Percentiles rank a stretch among this genome's conserved stretches.
These are phyloP conservation scores for Talaromyces sp. DNA, from an alignment of 2,329 filamentous ascomycete species.

Conservation along the genomic window DNA sequence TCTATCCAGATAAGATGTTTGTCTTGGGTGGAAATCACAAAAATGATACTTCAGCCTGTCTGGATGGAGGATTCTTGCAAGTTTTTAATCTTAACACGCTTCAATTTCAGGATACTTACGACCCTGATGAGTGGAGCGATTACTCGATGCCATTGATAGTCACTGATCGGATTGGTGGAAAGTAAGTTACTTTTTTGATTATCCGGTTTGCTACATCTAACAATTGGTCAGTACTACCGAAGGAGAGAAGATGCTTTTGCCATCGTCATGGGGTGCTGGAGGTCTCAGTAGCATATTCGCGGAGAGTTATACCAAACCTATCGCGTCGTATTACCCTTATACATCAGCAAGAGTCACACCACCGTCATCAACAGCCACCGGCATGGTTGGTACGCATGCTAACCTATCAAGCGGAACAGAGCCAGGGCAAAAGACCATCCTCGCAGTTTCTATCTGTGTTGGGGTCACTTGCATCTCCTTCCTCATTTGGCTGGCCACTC, in stretches of 20 bases:
- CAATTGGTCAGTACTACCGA: constrained; percentile 29
- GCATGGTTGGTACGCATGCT: not conserved
- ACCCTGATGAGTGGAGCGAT: constrained; percentile 29
- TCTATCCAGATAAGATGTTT: constrained; percentile 50
- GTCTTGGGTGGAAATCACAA: constrained; percentile 34
- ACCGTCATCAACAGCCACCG: not conserved
- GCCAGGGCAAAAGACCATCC: not conserved
- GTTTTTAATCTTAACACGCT: constrained; percentile 39
- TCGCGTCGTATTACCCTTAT: constrained; percentile 62
- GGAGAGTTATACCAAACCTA: constrained; percentile 52
- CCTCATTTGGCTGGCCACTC: not conserved
- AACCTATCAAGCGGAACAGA: not conserved
- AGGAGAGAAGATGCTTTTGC: constrained; percentile 27
- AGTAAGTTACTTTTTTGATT: constrained; percentile 23
- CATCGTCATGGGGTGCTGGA: constrained; percentile 46
- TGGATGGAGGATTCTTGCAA: constrained; percentile 54
- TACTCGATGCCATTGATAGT: constrained; percentile 32
- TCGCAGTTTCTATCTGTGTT: not conserved
- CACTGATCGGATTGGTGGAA: constrained; percentile 33
- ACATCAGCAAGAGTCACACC: not conserved
- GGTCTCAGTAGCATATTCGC: constrained; percentile 54
- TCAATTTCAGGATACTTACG: constrained; percentile 30
- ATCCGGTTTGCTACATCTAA: constrained; percentile 9
- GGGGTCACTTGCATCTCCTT: not conserved
- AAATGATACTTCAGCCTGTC: constrained; percentile 36